Conservation (phyloP, 2,329 filamentous ascomycete species). For the Exophiala aquamarina region DNA sequence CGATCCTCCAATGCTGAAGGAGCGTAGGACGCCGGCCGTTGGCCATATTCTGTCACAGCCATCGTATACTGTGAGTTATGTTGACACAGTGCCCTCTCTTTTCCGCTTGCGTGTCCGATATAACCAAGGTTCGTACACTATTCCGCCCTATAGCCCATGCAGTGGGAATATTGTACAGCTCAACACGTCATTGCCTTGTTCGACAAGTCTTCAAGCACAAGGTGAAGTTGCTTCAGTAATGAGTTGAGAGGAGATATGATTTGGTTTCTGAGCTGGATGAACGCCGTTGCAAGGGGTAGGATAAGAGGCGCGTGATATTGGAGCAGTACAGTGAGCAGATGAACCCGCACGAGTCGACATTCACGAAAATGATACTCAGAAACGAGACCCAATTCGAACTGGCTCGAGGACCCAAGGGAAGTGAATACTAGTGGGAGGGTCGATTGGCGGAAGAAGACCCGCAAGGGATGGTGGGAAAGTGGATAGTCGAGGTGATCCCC, state of each 20-base stretch:
- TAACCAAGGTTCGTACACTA: no score
- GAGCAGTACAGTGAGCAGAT: constrained; percentile 15
- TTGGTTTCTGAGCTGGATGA: neutral
- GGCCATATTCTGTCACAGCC: constrained; percentile 70
- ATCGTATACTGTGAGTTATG: constrained; percentile 61
- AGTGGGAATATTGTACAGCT: constrained; percentile 5
- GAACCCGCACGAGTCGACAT: constrained; percentile 13
- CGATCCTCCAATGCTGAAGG: constrained; percentile 79
- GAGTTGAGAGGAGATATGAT: neutral
- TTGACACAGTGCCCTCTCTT: no score
- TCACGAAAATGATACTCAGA: constrained; percentile 19
- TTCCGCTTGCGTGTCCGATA: no score
- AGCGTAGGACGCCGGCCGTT: constrained; percentile 60
- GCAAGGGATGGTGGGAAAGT: constrained; percentile 27
- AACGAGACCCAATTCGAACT: constrained; percentile 19
- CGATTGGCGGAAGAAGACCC: constrained; percentile 21
- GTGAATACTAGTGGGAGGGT: constrained; percentile 15
- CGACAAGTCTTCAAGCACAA: neutral
- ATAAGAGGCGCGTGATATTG: constrained; percentile 1
- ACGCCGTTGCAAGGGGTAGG: neutral
- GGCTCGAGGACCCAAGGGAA: constrained; percentile 19
- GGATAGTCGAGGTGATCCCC: constrained; percentile 20
- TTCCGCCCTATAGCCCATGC: constrained; percentile 9
- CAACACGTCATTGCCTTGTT: constrained; percentile 22
- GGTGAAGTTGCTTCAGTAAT: neutral